Evolutionary conservation across 1,284 basidiomycete species (phyloP).

Genomic region (Cryptococcus wingfieldii): DNA sequence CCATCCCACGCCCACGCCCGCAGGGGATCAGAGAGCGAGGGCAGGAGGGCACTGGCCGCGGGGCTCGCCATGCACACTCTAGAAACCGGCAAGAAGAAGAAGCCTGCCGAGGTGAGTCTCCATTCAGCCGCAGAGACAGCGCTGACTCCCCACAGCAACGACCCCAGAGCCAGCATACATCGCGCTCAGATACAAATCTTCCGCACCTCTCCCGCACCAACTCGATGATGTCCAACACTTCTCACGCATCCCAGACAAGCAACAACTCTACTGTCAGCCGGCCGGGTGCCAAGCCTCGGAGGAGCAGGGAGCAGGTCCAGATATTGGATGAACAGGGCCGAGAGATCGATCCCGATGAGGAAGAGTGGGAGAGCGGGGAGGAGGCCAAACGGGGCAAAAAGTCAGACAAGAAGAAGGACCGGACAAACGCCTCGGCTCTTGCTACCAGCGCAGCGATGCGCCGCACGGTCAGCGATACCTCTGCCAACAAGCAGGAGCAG

Average conservation of each 20-base stretch:
- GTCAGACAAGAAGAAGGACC: constrained; percentile 2
- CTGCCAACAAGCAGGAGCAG: constrained; percentile 8
- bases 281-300: constrained; percentile 10
- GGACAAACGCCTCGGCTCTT: neutral
- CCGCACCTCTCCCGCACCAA: constrained; percentile 27
- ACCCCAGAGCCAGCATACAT: constrained; percentile 19
- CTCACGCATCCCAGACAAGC: constrained; percentile 8
- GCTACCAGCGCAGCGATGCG: constrained; percentile 13
- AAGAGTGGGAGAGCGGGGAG: constrained; percentile 33
- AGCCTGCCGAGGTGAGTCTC: constrained; percentile 24
- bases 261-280: constrained; percentile 7
- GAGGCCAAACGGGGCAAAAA: constrained; percentile 14
- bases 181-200: constrained; percentile 32
- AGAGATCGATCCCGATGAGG: constrained; percentile 19
- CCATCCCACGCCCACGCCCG: constrained; percentile 8
- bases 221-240: constrained; percentile 21
- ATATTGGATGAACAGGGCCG: constrained; percentile 20
- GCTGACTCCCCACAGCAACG: constrained; percentile 17
- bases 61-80: constrained; percentile 41
- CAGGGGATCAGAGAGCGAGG: constrained; percentile 31
- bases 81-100: constrained; percentile 24
- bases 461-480: constrained; percentile 26
- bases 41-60: constrained; percentile 32
- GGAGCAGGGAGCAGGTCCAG: constrained; percentile 17
- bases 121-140: neutral